phyloP scores from a whole-genome alignment of 2,329 filamentous ascomycete species.

The Sclerotinia nivalis region DNA sequence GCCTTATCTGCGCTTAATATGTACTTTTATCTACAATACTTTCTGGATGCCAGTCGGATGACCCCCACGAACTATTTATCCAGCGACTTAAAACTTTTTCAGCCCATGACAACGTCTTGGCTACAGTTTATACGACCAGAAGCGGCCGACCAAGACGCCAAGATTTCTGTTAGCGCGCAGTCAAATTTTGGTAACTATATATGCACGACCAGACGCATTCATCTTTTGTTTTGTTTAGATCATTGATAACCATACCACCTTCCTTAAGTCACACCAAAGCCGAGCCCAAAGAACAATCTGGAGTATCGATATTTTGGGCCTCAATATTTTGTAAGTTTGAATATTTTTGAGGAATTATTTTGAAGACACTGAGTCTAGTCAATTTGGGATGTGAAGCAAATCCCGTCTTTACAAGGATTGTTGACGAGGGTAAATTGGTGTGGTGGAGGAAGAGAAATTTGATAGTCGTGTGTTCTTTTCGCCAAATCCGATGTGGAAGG shows the following conservation, averaged over 20 bases:
- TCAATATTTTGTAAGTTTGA: background rate
- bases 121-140: background rate
- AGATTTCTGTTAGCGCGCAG: conserved; percentile 3
- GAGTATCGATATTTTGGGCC: background rate
- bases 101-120: conserved; percentile 9
- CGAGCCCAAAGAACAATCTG: conserved; percentile 6
- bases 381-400: conserved; percentile 34
- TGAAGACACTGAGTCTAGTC: background rate
- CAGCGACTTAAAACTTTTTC: conserved; percentile 1
- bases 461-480: conserved; percentile 43
- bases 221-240: conserved; percentile 18
- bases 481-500: conserved; percentile 52
- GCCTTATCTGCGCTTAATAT: conserved; percentile 1
- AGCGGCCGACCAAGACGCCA: conserved; percentile 1
- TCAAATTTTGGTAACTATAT: background rate
- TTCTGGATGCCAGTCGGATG: background rate
- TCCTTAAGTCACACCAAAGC: conserved; percentile 9
- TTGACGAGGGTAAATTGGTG: conserved; percentile 44
- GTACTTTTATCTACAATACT: background rate
- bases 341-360: background rate
- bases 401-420: conserved; percentile 45
- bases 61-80: conserved; percentile 20
- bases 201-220: conserved; percentile 18
- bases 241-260: conserved; percentile 11
- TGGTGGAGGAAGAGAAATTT: conserved; percentile 46